Evolutionary conservation across 2,329 filamentous ascomycete genomes (phyloP).

Genomic region (Ophiosphaerella korrae): DNA sequence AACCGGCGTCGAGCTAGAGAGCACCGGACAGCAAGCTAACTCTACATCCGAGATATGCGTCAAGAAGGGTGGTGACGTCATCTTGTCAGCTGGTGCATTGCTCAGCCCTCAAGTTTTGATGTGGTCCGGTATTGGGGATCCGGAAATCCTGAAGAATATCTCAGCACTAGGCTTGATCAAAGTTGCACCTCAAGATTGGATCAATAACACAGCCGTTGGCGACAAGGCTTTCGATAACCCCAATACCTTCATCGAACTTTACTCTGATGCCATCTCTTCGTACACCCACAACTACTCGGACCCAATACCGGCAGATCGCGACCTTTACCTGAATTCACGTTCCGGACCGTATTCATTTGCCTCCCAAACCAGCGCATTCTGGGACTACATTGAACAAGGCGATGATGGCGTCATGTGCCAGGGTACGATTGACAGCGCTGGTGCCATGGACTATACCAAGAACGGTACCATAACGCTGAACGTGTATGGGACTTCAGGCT

Average conservation of each 20-base stretch:
- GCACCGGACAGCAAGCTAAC: slow-evolving; percentile 38
- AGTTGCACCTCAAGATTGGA: slow-evolving; percentile 49
- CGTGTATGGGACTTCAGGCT: slow-evolving; percentile 62
- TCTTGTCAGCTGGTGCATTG: slow-evolving; percentile 42
- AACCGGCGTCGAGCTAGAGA: slow-evolving; percentile 49
- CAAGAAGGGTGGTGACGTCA: slow-evolving; percentile 33
- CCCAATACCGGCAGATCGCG: slow-evolving; percentile 50
- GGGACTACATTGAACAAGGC: slow-evolving; percentile 53
- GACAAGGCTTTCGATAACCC: slow-evolving; percentile 61
- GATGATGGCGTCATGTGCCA: slow-evolving; percentile 56
- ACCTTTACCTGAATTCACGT: slow-evolving; percentile 55
- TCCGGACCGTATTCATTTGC: slow-evolving; percentile 61
- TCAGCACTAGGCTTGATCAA: slow-evolving; percentile 45
- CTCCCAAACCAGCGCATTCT: slow-evolving; percentile 60
- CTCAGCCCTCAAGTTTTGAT: slow-evolving; percentile 47
- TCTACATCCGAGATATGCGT: slow-evolving; percentile 32
- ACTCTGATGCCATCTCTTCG: slow-evolving; percentile 51
- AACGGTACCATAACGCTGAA: slow-evolving; percentile 61
- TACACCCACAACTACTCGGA: slow-evolving; percentile 56
- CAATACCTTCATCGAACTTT: slow-evolving; percentile 60
- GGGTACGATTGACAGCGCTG: slow-evolving; percentile 59
- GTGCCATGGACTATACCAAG: slow-evolving; percentile 48
- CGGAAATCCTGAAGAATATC: slow-evolving; percentile 34
- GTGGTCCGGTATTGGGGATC: slow-evolving; percentile 46
- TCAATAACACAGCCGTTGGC: slow-evolving; percentile 57